These are phyloP conservation scores for Talaromyces sp. DNA, from an alignment of 2,329 filamentous ascomycete genomes.

Conservation along the genomic window DNA sequence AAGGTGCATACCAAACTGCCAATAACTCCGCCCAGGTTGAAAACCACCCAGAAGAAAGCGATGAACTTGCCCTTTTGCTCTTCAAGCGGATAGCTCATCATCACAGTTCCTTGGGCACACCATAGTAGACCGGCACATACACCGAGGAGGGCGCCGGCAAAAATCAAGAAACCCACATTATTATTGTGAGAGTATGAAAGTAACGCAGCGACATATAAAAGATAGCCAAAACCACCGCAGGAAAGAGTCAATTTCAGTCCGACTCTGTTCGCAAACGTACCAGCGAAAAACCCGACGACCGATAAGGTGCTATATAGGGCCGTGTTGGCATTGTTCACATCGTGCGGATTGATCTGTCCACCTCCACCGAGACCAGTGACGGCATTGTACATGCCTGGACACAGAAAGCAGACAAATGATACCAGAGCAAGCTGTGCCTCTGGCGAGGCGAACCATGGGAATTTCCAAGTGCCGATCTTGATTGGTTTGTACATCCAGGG, in stretches of 20 bases:
- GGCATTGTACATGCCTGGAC: conserved; percentile 70
- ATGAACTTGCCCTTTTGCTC: conserved; percentile 82
- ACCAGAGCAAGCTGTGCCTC: conserved; percentile 68
- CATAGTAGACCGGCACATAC: conserved; percentile 48
- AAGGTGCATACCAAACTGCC: conserved; percentile 58
- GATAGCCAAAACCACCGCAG: conserved; percentile 46
- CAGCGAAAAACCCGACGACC: conserved; percentile 60
- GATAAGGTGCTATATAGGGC: conserved; percentile 71
- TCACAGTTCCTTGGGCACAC: conserved; percentile 49
- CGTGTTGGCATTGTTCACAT: conserved; percentile 63
- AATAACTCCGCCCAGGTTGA: conserved; percentile 87
- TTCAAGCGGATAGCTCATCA: conserved; percentile 81
- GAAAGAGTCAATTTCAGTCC: conserved; percentile 41
- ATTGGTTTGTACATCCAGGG: conserved; percentile 65
- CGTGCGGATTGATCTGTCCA: conserved; percentile 54
- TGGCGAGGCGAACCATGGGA: conserved; percentile 70
- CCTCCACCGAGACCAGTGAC: conserved; percentile 62
- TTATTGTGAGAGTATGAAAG: conserved; percentile 48
- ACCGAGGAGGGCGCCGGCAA: conserved; percentile 47
- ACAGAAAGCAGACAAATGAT: conserved; percentile 65
- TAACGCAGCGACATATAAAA: conserved; percentile 46
- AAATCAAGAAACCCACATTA: conserved; percentile 47
- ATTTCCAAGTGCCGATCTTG: conserved; percentile 49
- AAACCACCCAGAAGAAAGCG: conserved; percentile 90
- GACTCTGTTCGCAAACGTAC: conserved; percentile 44